These are phyloP conservation scores for Botrytis cinerea DNA, from an alignment of 2,329 filamentous ascomycete genomes.

Conservation along the genomic window DNA sequence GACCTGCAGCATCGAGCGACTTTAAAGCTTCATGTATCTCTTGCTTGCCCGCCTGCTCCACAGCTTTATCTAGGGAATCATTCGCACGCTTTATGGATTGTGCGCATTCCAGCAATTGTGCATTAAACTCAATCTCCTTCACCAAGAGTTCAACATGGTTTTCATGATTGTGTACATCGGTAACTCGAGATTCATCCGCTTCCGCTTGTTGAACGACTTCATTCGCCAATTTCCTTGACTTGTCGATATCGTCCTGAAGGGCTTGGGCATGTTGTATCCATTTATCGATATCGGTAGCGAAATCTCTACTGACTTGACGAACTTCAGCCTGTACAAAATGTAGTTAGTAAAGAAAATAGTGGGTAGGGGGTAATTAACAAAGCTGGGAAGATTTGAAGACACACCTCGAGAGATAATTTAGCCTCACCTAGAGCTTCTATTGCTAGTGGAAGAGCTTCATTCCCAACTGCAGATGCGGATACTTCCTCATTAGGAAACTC, in stretches of 20 bases:
- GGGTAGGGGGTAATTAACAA: background rate
- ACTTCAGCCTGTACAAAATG: conserved; percentile 55
- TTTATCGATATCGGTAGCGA: conserved; percentile 75
- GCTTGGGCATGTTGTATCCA: conserved; percentile 86
- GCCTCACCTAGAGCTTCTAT: conserved; percentile 47
- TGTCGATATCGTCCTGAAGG: conserved; percentile 81
- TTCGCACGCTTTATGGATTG: conserved; percentile 58
- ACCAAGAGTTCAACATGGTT: conserved; percentile 59
- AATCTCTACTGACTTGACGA: conserved; percentile 72
- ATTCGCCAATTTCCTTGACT: conserved; percentile 75
- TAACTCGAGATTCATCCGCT: conserved; percentile 53
- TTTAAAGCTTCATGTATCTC: conserved; percentile 58
- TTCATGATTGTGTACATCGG: conserved; percentile 47
- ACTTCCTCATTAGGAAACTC: conserved; percentile 50
- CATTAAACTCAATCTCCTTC: conserved; percentile 60
- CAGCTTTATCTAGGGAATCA: conserved; percentile 62
- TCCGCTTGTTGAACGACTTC: conserved; percentile 80
- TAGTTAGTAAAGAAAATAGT: conserved; percentile 22
- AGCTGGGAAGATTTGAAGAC: conserved; percentile 16
- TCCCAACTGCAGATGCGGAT: conserved; percentile 38
- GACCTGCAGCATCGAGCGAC: conserved; percentile 62
- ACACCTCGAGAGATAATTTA: conserved; percentile 50
- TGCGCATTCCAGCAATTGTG: conserved; percentile 56
- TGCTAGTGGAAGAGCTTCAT: conserved; percentile 45
- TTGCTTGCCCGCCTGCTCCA: conserved; percentile 55